Conservation (phyloP, 1,139 yeast genomes). For the Hansenula lynferdii region DNA sequence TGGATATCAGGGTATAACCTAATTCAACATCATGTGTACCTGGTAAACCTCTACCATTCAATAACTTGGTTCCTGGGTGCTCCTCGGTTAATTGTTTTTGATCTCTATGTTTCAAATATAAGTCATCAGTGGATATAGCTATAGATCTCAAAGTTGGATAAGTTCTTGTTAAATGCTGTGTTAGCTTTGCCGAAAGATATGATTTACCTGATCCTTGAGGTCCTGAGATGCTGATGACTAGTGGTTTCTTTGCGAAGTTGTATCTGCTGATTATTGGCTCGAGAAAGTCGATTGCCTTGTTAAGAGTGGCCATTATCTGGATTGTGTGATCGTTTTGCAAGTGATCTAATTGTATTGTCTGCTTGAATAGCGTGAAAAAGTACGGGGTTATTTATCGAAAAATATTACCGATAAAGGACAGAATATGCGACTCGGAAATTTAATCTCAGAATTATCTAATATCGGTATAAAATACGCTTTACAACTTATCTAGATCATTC, state of each 20-base stretch:
- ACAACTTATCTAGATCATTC: too few relatives aligned
- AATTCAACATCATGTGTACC: conserved; percentile 80
- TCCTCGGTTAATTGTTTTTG: conserved; percentile 42
- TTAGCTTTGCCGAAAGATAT: conserved; percentile 48
- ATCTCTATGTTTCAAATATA: conserved; percentile 62
- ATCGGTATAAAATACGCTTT: too few relatives aligned
- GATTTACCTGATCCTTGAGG: conserved; percentile 96
- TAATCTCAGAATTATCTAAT: too few relatives aligned
- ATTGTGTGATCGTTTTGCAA: too few relatives aligned
- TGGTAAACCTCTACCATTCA: conserved; percentile 84
- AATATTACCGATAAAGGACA: too few relatives aligned
- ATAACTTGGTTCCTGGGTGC: conserved; percentile 44
- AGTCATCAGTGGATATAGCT: conserved; percentile 79
- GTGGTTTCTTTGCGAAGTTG: conserved; percentile 32
- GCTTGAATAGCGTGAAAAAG: too few relatives aligned
- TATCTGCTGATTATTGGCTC: conserved; percentile 19
- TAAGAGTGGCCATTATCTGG: background rate
- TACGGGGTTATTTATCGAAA: too few relatives aligned
- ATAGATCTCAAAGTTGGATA: conserved; percentile 41
- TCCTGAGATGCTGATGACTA: conserved; percentile 71
- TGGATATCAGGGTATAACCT: conserved; percentile 24
- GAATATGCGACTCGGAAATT: too few relatives aligned
- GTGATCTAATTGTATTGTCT: background rate
- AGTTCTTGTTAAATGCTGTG: conserved; percentile 29
- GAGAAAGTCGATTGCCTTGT: conserved; percentile 23